These are phyloP conservation scores for Dendrobium nobile DNA, from an alignment of 106 monocot species.

Conservation along the genomic window DNA sequence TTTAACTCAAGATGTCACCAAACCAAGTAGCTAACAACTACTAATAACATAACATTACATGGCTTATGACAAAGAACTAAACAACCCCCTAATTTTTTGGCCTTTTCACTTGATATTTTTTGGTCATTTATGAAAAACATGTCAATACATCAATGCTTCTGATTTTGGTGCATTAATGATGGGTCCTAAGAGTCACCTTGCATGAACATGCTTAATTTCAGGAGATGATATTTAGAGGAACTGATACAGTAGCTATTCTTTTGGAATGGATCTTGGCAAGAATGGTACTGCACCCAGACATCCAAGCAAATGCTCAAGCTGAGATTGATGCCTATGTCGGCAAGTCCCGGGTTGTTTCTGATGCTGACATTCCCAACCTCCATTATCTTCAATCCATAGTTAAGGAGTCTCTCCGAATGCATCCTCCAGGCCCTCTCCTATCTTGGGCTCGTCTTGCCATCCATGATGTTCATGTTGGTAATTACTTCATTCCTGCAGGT, in stretches of 20 bases:
- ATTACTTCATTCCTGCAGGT: conserved; percentile 48
- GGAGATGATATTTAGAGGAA: conserved; percentile 79
- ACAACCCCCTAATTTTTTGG: too few relatives aligned
- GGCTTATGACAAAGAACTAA: too few relatives aligned
- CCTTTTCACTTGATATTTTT: too few relatives aligned
- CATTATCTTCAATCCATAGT: conserved; percentile 53
- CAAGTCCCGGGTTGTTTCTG: conserved; percentile 21
- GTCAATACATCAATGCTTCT: not conserved
- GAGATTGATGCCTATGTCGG: conserved; percentile 41
- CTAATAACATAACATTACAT: too few relatives aligned
- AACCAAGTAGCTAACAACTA: too few relatives aligned
- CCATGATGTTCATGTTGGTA: conserved; percentile 42
- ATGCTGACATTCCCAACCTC: conserved; percentile 38
- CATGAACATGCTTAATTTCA: conserved; percentile 10
- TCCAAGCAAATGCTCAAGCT: conserved; percentile 54
- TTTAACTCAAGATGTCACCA: too few relatives aligned
- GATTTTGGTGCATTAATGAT: not conserved
- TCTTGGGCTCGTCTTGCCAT: conserved; percentile 77
- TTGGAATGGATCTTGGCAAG: conserved; percentile 69
- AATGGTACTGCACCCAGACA: conserved; percentile 57
- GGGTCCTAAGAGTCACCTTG: not conserved
- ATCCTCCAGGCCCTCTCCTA: conserved; percentile 73
- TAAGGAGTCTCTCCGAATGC: conserved; percentile 50
- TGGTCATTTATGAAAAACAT: too few relatives aligned
- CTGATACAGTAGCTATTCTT: conserved; percentile 56